A percentile compares a stretch with the other conserved stretches of the same genome.
Conservation (phyloP, 148 eudicot genomes). For the Rheum nobile region DNA sequence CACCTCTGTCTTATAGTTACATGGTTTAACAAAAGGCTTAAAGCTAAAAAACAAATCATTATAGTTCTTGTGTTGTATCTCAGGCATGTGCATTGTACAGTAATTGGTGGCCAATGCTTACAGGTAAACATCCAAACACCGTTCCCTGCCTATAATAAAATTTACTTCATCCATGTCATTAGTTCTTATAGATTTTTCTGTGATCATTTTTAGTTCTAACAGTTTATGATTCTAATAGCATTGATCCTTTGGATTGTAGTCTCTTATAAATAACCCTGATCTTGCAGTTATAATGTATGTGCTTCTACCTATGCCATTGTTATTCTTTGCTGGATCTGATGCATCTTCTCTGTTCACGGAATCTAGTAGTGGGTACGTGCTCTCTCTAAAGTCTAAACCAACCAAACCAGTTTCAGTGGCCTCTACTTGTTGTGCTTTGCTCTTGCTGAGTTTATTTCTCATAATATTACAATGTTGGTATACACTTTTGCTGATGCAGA, state of each 20-base stretch:
- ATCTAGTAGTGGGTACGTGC: slow-evolving; percentile 46
- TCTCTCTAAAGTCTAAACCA: background rate
- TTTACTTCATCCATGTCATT: background rate
- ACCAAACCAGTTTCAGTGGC: background rate
- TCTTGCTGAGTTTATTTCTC: background rate
- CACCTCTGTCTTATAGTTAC: background rate
- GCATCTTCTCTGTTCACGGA: slow-evolving; percentile 53
- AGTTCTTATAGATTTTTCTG: background rate
- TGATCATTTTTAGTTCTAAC: background rate
- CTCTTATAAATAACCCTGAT: background rate
- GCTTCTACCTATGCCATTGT: slow-evolving; percentile 86
- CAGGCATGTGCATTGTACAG: slow-evolving; percentile 96
- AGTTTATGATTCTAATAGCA: background rate
- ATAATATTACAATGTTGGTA: background rate
- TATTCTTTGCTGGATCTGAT: slow-evolving; percentile 84
- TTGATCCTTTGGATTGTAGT: background rate
- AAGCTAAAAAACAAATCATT: background rate
- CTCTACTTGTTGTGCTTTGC: background rate
- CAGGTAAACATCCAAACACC: slow-evolving; percentile 31
- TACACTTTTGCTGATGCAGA: slow-evolving; percentile 29
- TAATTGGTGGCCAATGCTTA: slow-evolving; percentile 98
- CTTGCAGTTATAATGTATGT: slow-evolving; percentile 83
- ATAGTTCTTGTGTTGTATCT: slow-evolving; percentile 11
- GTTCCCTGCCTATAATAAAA: background rate
- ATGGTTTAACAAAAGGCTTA: background rate